Evolutionary conservation across 306 rosid genomes (phyloP).

Genomic region (Quercus variabilis): DNA sequence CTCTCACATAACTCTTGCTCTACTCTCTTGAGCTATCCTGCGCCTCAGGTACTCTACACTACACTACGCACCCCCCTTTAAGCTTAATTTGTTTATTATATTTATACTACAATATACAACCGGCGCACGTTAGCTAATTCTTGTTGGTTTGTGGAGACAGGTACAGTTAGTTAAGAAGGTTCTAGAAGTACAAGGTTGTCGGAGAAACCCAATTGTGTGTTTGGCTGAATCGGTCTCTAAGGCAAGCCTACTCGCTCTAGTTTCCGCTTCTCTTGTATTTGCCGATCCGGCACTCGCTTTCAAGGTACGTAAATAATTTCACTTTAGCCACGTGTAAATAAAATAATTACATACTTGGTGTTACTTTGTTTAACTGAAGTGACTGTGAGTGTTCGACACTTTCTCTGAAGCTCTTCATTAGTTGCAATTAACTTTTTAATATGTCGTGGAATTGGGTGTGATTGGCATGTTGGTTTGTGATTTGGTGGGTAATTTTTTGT

Average conservation of each 20-base stretch:
- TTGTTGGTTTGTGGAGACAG: neutral
- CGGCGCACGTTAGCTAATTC: neutral
- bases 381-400: no score
- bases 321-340: no score
- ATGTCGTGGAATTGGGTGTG: no score
- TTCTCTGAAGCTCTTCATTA: no score
- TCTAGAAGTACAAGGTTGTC: slow-evolving; percentile 34
- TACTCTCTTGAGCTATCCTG: slow-evolving; percentile 15
- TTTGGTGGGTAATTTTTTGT: no score
- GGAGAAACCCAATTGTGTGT: slow-evolving; percentile 22
- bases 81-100: no score
- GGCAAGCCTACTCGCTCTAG: slow-evolving; percentile 60
- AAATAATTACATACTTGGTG: no score
- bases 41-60: slow-evolving; percentile 20
- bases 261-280: slow-evolving; percentile 69
- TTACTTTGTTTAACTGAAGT: no score
- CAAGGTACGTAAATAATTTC: slow-evolving; percentile 28
- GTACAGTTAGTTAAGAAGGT: slow-evolving; percentile 24
- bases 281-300: slow-evolving; percentile 80
- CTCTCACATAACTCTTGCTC: neutral
- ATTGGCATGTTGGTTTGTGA: no score
- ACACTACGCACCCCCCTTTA: slow-evolving; percentile 3
- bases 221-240: slow-evolving; percentile 42
- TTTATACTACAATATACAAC: neutral
- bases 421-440: no score